These are phyloP conservation scores for Russula olivacea DNA, from an alignment of 768 basidiomycete genomes.

Conservation along the genomic window DNA sequence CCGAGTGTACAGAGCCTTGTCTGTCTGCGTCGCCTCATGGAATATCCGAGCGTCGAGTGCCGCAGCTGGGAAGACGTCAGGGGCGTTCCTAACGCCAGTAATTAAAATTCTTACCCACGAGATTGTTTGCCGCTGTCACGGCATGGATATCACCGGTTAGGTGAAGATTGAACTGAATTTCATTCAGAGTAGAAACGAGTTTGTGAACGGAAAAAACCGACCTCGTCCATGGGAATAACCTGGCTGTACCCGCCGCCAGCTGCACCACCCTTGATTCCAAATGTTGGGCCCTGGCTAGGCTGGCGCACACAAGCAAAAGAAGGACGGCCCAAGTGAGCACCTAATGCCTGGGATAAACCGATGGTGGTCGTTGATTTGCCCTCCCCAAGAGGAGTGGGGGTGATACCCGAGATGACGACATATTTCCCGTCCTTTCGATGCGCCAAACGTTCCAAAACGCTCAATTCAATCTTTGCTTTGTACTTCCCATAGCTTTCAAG, in stretches of 20 bases:
- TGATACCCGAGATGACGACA: conserved; percentile 93
- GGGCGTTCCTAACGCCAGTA: conserved; percentile 5
- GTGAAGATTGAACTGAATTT: conserved; percentile 81
- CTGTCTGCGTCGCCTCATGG: conserved; percentile 92
- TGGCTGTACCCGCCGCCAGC: conserved; percentile 98
- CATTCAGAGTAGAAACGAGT: conserved; percentile 3
- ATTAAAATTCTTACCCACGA: conserved; percentile 55
- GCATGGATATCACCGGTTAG: conserved; percentile 98
- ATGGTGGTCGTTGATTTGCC: conserved; percentile 98
- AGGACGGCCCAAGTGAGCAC: conserved; percentile 87
- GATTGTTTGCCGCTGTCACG: conserved; percentile 93
- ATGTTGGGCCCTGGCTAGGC: conserved; percentile 97
- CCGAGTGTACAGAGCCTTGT: conserved; percentile 91
- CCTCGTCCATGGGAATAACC: conserved; percentile 99
- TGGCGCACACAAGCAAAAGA: conserved; percentile 97
- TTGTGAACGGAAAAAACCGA: conserved; percentile 29
- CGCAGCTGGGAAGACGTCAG: conserved; percentile 54
- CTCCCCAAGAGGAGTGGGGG: conserved; percentile 94
- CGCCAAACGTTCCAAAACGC: conserved; percentile 73
- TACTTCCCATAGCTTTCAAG: conserved; percentile 92
- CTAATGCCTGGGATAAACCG: conserved; percentile 92
- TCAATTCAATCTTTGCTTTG: conserved; percentile 96
- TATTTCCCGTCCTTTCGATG: conserved; percentile 93
- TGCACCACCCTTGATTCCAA: conserved; percentile 98
- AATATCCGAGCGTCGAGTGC: conserved; percentile 96